These are phyloP conservation scores for Carex sylvatica DNA, from an alignment of 202 grass and related monocot genomes.

Conservation along the genomic window DNA sequence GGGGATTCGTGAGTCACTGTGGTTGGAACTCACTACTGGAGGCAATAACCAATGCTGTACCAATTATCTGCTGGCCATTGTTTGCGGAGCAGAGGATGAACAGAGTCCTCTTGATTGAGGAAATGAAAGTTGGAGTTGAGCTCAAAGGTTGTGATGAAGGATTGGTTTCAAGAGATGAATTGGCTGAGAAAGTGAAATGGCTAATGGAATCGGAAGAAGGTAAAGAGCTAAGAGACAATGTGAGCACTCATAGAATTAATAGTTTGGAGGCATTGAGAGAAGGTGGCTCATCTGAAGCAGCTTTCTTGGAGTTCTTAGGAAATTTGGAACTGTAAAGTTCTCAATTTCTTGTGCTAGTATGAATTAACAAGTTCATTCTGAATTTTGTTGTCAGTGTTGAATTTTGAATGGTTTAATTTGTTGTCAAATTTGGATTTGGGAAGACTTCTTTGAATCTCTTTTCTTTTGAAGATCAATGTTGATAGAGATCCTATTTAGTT, in stretches of 20 bases:
- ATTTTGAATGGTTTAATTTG: not conserved
- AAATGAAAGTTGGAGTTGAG: slow-evolving; percentile 31
- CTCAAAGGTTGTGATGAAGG: slow-evolving; percentile 50
- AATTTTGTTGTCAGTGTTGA: not conserved
- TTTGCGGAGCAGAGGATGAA: slow-evolving; percentile 66
- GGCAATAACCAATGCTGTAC: slow-evolving; percentile 36
- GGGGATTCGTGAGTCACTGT: slow-evolving; percentile 8
- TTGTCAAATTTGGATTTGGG: not conserved
- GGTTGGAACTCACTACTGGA: slow-evolving; percentile 62
- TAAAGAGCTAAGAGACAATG: slow-evolving; percentile 26
- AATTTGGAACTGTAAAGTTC: not conserved
- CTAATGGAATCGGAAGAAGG: slow-evolving; percentile 27
- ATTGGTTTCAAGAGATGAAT: slow-evolving; percentile 37
- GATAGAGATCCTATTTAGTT: no score
- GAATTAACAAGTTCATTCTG: not conserved
- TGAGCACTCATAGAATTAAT: not conserved
- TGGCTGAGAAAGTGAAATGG: slow-evolving; percentile 51
- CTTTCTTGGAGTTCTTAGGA: not conserved
- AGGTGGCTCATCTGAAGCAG: slow-evolving; percentile 29
- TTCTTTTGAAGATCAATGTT: no score
- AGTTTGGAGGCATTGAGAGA: slow-evolving; percentile 17
- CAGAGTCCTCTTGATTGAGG: slow-evolving; percentile 41
- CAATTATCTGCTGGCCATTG: slow-evolving; percentile 62
- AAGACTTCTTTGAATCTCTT: not conserved
- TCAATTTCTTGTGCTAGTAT: not conserved